Percentiles rank a stretch among this genome's conserved stretches.
Conservation (phyloP, 106 monocot genomes). For the Apostasia ramifera region DNA sequence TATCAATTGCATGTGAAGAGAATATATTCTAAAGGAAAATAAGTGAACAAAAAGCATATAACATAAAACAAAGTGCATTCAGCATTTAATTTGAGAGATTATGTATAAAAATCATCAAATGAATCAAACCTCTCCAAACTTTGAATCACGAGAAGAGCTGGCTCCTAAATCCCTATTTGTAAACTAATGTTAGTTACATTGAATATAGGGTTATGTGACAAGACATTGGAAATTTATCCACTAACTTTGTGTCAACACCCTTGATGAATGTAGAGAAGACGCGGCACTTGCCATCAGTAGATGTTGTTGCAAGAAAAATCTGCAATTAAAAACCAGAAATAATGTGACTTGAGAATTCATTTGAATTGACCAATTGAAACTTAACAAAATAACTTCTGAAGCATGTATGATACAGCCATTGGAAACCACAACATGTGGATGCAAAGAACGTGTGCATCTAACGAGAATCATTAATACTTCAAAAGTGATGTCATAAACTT, state of each 20-base stretch:
- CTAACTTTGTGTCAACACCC: constrained; percentile 85
- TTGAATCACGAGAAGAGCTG: constrained; percentile 56
- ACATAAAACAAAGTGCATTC: background rate
- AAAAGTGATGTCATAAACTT: too few species aligned
- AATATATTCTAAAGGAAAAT: too few species aligned
- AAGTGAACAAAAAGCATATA: too few species aligned
- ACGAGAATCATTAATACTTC: too few species aligned
- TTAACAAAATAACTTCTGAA: background rate
- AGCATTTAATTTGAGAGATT: background rate
- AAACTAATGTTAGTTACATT: constrained; percentile 8
- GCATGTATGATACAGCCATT: too few species aligned
- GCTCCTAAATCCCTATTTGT: constrained; percentile 47
- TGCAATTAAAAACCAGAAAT: constrained; percentile 23
- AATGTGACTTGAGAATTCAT: background rate
- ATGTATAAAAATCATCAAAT: background rate
- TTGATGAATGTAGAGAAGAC: constrained; percentile 96
- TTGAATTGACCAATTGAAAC: background rate
- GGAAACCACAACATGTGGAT: too few species aligned
- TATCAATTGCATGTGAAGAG: too few species aligned
- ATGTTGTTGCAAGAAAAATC: constrained; percentile 99
- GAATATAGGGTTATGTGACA: background rate
- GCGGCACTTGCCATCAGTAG: constrained; percentile 97
- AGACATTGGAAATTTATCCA: background rate
- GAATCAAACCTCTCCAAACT: constrained; percentile 93
- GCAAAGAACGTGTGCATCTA: too few species aligned